Conservation (phyloP, 1,284 basidiomycete species). For the Porphyrellus sp. region DNA sequence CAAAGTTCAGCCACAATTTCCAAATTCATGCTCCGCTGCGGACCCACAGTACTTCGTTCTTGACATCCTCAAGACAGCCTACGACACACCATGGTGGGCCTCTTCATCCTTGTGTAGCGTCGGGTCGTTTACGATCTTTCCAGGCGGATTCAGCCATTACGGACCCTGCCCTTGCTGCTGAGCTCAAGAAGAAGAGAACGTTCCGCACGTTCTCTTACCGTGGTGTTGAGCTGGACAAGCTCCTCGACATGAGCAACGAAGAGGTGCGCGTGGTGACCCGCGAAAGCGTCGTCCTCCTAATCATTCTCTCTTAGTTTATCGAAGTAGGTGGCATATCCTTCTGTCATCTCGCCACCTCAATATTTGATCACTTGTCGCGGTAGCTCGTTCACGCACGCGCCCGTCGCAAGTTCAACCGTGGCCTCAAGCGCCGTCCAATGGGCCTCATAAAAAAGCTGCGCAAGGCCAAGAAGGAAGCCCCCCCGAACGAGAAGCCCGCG, state of each 20-base stretch:
- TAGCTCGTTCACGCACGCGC: slow-evolving; percentile 98
- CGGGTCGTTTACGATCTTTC: slow-evolving; percentile 7
- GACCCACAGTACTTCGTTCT: slow-evolving; percentile 14
- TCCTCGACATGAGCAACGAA: slow-evolving; percentile 95
- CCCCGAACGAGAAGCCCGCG: slow-evolving; percentile 96
- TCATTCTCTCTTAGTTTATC: slow-evolving; percentile 53
- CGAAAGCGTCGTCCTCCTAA: neutral
- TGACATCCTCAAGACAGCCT: slow-evolving; percentile 31
- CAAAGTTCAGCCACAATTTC: slow-evolving; percentile 41
- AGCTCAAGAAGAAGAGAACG: slow-evolving; percentile 95
- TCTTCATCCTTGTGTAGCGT: neutral
- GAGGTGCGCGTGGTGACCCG: slow-evolving; percentile 54
- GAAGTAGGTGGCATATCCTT: slow-evolving; percentile 49
- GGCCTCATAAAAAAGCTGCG: slow-evolving; percentile 99
- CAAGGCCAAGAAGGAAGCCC: slow-evolving; percentile 99
- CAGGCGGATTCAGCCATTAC: slow-evolving; percentile 80
- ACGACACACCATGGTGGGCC: slow-evolving; percentile 57
- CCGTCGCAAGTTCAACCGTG: slow-evolving; percentile 97
- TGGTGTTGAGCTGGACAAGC: slow-evolving; percentile 95
- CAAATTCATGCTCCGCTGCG: slow-evolving; percentile 44
- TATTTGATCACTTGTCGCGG: slow-evolving; percentile 8
- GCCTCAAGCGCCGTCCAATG: slow-evolving; percentile 98
- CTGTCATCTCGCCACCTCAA: slow-evolving; percentile 9
- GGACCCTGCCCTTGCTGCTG: slow-evolving; percentile 85
- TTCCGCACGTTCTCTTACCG: slow-evolving; percentile 99